Evolutionary conservation across 1,284 basidiomycete genomes (phyloP), one percentile per base, ranked within the genome.

Genomic region (Abortiporus biennis): DNA sequence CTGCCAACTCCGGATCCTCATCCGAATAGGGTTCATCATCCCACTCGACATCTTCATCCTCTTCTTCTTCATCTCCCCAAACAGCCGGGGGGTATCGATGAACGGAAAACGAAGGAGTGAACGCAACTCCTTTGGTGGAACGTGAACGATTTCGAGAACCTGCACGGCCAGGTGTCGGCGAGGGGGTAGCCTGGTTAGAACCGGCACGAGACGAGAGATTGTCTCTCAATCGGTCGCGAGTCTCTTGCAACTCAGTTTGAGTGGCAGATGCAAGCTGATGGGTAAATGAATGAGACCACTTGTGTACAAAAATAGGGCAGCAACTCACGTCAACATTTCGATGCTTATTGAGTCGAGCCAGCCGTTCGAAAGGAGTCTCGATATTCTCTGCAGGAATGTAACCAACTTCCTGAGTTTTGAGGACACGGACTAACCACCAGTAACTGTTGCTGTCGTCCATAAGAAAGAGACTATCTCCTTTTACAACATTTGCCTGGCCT

Each of bases 351-450:
- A 99, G 72, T 46, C 95, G 74, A 0, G 95, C 95, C 17, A 99
- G 76, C 36, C 95, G 78, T 63, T 99, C 95, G 55, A 93, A 97
- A 0, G 95, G 96, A 0, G 96, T 99, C 64, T 99, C 96, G 56
- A 99, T 97, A 63, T 99, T 99, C 68, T 99, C 95, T 0, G 95
- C 95, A 13, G 95, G 95, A 41, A 99, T 99, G 64, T 99, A 99
- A 1, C 95, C 95, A n/a, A 99, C 92, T 57, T 97, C 94, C 64
- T 98, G 92, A 2, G 91, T 97, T 71, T 94, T 98, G 54, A 97
- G 78, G 3, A 96, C 93, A 41, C 92, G 80, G 13, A 97, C 92
- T 38, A 96, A 83, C 93, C 93, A 96, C 93, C 93, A 96, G 66
- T 96, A 97, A 62, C 88, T 92, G 65, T 97, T 96, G 47, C 85